Evolutionary conservation across 139 green algal genomes (phyloP).

Genomic region (Chlorella sp.): DNA sequence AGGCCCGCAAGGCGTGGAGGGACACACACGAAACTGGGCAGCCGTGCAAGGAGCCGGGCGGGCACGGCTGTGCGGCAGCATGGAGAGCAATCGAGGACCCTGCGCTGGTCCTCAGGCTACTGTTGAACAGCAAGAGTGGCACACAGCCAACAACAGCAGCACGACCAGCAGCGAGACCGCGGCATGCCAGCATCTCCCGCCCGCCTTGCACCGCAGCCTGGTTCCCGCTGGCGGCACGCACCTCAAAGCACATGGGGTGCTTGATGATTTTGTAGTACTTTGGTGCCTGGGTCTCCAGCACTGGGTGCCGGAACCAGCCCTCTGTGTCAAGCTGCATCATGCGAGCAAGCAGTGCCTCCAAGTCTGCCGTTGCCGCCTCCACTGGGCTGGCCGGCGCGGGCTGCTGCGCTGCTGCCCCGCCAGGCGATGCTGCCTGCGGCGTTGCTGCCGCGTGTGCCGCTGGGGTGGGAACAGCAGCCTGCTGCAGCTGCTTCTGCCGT

Average conservation of each 20-base stretch:
- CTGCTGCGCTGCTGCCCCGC: neutral
- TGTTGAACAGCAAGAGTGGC: neutral
- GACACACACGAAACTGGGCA: neutral
- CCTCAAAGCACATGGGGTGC: constrained; percentile 74
- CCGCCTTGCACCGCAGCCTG: neutral
- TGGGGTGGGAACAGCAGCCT: neutral
- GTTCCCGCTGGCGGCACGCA: constrained; percentile 1
- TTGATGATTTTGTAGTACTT: constrained; percentile 66
- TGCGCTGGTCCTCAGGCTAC: neutral
- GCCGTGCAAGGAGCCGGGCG: neutral
- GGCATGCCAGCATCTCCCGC: neutral
- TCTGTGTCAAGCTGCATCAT: constrained; percentile 48
- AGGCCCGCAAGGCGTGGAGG: neutral
- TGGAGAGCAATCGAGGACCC: neutral
- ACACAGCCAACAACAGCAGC: neutral
- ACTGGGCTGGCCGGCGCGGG: neutral
- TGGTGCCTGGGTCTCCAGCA: constrained; percentile 60
- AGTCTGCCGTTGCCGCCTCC: neutral
- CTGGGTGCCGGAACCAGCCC: constrained; percentile 65
- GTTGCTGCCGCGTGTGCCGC: neutral
- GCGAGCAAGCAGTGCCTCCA: constrained; percentile 44
- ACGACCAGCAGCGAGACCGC: neutral
- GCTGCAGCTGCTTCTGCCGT: neutral
- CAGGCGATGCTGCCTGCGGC: neutral
- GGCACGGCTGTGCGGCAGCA: neutral